Base-by-base conservation (phyloP, 2,329 filamentous ascomycete genomes). In the Aureobasidium sp. region DNA sequence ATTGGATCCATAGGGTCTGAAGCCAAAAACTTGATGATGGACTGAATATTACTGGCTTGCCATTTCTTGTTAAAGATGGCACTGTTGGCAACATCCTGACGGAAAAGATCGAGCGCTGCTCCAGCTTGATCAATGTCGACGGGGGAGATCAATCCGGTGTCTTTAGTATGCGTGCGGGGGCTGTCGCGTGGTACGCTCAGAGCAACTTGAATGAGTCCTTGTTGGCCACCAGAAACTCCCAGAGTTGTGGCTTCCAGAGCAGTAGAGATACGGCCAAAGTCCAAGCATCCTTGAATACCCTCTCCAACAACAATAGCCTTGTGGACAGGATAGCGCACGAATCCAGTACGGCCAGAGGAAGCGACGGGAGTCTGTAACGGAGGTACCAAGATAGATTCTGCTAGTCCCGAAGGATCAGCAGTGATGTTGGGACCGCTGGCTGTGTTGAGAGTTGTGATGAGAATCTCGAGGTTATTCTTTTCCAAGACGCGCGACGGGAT, bases 241-340 rank as follows among this genome's bases (percentile, higher is more conserved):
- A 67, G 45, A 45, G 51, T 23, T 27, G 53, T 55, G 11, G 66
- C 67, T 36, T 74, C 69, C 3, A 72, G 48, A 25, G 73, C 68
- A 40, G 76, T 72, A 50, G 75, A 73, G 20, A 82, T 76, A 45
- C 76, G 71, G 53, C 81, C 75, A 77, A 78, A 86, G 2, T 85
- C 82, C 7, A 90, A 83, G 1, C 91, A 88, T 10, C 92, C 93
- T 62, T 87, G 81, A 3, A 97, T 80, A 0, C 93, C 94, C 56
- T 93, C 86, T 0, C 89, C 90, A 11, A 97, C 86, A 13, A 98
- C 72, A 20, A 98, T 79, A 1, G 91, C 89, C 74, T 91, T 93
- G 75, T 98, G 95, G 1, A 98, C 94, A 0, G 95, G 95, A 51
- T 93, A 94, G 9, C 90, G 88, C 48, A 96, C 84, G 20, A 90